Conservation (phyloP, 2,329 filamentous ascomycete genomes). For the Exophiala aquamarina region DNA sequence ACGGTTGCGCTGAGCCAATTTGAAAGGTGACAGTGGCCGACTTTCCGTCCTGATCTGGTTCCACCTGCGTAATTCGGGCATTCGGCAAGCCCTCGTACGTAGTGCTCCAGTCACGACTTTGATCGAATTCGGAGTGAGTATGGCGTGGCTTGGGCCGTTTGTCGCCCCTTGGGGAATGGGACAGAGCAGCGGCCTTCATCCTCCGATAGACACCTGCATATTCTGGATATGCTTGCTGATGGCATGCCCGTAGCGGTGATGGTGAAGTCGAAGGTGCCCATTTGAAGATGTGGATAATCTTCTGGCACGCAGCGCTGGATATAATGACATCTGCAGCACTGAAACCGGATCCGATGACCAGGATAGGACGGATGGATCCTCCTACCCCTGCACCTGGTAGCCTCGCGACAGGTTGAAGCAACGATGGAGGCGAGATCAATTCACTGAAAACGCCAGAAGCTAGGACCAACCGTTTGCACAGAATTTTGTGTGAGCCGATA, state of each 20-base stretch:
- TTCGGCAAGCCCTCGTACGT: slow-evolving; percentile 59
- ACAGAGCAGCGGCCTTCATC: slow-evolving; percentile 55
- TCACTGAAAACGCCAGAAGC: slow-evolving; percentile 61
- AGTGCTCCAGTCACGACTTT: slow-evolving; percentile 49
- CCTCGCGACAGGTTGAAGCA: slow-evolving; percentile 47
- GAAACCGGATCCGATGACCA: slow-evolving; percentile 63
- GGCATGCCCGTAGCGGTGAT: slow-evolving; percentile 58
- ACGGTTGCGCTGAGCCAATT: slow-evolving; percentile 40
- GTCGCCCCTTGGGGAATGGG: slow-evolving; percentile 20
- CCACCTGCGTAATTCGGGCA: slow-evolving; percentile 45
- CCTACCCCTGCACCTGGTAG: slow-evolving; percentile 25
- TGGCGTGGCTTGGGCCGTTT: slow-evolving; percentile 32
- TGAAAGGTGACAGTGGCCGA: slow-evolving; percentile 44
- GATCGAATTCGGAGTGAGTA: slow-evolving; percentile 42
- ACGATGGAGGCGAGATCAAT: slow-evolving; percentile 50
- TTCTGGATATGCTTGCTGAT: slow-evolving; percentile 62
- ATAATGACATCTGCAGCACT: slow-evolving; percentile 63
- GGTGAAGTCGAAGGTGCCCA: slow-evolving; percentile 58
- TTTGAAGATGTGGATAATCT: slow-evolving; percentile 60
- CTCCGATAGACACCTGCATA: slow-evolving; percentile 60
- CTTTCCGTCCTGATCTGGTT: slow-evolving; percentile 30
- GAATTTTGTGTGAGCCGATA: slow-evolving; percentile 52
- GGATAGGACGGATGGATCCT: slow-evolving; percentile 40
- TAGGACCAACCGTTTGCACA: slow-evolving; percentile 57
- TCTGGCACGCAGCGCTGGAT: slow-evolving; percentile 50